Base-by-base conservation (phyloP, 768 basidiomycete genomes). In the Panellus pusillus region DNA sequence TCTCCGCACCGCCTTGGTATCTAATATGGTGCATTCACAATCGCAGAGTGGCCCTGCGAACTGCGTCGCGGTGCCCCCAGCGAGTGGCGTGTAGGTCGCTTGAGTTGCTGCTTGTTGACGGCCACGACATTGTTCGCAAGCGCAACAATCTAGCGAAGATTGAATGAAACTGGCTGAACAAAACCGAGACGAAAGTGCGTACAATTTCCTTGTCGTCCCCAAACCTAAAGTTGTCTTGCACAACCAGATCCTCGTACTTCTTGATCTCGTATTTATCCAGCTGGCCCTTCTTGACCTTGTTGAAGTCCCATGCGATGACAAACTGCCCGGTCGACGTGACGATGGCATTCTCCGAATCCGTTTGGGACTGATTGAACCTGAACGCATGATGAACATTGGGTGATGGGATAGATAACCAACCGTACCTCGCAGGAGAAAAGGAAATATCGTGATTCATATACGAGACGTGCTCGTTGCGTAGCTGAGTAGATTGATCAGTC, bases 181-280 rank as follows among this genome's bases (percentile, higher is more conserved):
- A 48, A 40, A 63, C 40, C 17, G 15, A 32, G 36, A 31, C 45
- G 44, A 40, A 47, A 50, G 35, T 29, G 76, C 90, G 65, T 63
- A 93, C 93, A 66, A 99, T 98, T 67, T 98, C 88, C 65, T 93
- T 91, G 72, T 98, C 95, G 63, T 96, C 92, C 13, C 94, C 96
- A 66, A 95, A 98, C 72, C 88, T 91, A 84, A 99, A 99, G 72
- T 89, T 92, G 70, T 99, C 97, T 60, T 97, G 95, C 0, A 98
- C 94, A 53, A 98, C 94, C 42, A 82, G 79, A 63, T 96, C 93
- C 64, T 93, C 89, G 67, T 97, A 98, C 68, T 88, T 88, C 80
- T 95, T 94, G 76, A 98, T 95, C 64, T 96, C 93, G 65, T 98
- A 98, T 68, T 89, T 89, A 71, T 93, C 91, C 39, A 89, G 77